Base-by-base conservation (phyloP, 1,284 basidiomycete species). In the Hemileia vastatrix region DNA sequence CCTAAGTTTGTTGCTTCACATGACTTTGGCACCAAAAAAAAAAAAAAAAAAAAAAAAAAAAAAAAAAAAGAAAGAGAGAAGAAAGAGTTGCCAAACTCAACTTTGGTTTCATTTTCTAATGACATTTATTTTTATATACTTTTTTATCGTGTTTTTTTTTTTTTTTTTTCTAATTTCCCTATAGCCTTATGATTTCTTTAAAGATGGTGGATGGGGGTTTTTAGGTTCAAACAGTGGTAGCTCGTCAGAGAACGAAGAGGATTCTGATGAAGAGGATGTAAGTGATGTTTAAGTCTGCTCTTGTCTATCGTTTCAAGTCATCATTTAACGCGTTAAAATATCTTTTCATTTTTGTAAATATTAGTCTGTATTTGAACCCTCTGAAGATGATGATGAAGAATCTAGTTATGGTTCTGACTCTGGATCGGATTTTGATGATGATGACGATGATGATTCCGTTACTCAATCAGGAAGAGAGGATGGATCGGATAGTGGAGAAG, bases 181-280 rank as follows among this genome's bases (percentile, higher is more conserved):
- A 18, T 40, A 60, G 58, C 93, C 95, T 0, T 86, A 90, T 72
- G 90, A 89, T 56, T 99, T 98, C 80, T 99, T 95, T 84, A 86
- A 86, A 67, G 85, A 88, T 60, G 93, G 92, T 27, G 95, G 95
- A 32, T 98, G 95, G 95, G 81, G 80, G 63, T 97, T 95, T 85
- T 81, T 98, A 43, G 54, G 48, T 51, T 60, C 58, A 24, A 49
- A 60, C 53, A 53, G 50, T 31, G 58, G 54, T 44, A 51, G 33
- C n/a, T 49, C 53, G 40, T n/a, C n/a, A n/a, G 58, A 60, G 18
- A 44, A 60, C 2, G 49, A 45, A 11, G 58, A 3, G 5, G 27
- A 60, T 24, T 50, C 49, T 5, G 58, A 60, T 43, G 58, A 60
- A 15, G 51, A 60, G 31, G 58, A 60, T 6, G 58, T 60, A 44